Conservation (phyloP, 352 stramenopile species). For the Elongisporangium senticosum region DNA sequence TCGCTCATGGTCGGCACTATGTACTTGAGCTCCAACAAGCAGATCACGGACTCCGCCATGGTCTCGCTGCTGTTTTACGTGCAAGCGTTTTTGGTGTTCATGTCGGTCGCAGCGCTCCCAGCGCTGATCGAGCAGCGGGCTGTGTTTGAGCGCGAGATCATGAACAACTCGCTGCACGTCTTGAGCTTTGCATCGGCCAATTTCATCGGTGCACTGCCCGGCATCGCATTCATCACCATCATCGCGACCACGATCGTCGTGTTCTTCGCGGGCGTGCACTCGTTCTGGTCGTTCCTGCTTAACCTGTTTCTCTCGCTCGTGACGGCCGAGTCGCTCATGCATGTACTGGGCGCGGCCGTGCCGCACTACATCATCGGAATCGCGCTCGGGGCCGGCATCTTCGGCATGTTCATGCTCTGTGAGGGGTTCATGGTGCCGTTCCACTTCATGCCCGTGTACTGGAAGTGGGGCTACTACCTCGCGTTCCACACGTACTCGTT, state of each 20-base stretch:
- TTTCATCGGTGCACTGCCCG: slow-evolving; percentile 60
- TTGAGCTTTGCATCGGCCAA: slow-evolving; percentile 73
- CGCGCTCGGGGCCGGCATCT: slow-evolving; percentile 66
- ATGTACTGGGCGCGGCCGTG: slow-evolving; percentile 69
- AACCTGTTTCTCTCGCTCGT: slow-evolving; percentile 77
- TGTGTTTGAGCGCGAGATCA: slow-evolving; percentile 79
- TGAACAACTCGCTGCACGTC: slow-evolving; percentile 71
- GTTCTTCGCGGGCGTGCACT: slow-evolving; percentile 41
- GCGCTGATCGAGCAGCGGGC: slow-evolving; percentile 78
- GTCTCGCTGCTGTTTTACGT: slow-evolving; percentile 84
- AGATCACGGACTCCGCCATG: slow-evolving; percentile 25
- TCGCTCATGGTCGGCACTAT: slow-evolving; percentile 71
- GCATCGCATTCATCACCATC: slow-evolving; percentile 52
- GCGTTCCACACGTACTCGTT: slow-evolving; percentile 87
- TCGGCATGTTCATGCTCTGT: slow-evolving; percentile 86
- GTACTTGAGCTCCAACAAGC: slow-evolving; percentile 46
- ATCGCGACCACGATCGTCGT: slow-evolving; percentile 51
- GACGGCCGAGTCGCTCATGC: slow-evolving; percentile 75
- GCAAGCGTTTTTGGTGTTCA: slow-evolving; percentile 89
- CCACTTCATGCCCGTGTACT: slow-evolving; percentile 58
- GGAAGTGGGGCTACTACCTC: slow-evolving; percentile 83
- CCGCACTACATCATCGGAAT: slow-evolving; percentile 88
- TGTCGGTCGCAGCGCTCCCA: slow-evolving; percentile 85
- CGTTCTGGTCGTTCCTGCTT: slow-evolving; percentile 56
- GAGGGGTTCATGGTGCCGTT: slow-evolving; percentile 83